Evolutionary conservation across 2,329 filamentous ascomycete species (phyloP), one percentile per base, ranked within the genome.

Genomic region (Claviceps pazoutovae): DNA sequence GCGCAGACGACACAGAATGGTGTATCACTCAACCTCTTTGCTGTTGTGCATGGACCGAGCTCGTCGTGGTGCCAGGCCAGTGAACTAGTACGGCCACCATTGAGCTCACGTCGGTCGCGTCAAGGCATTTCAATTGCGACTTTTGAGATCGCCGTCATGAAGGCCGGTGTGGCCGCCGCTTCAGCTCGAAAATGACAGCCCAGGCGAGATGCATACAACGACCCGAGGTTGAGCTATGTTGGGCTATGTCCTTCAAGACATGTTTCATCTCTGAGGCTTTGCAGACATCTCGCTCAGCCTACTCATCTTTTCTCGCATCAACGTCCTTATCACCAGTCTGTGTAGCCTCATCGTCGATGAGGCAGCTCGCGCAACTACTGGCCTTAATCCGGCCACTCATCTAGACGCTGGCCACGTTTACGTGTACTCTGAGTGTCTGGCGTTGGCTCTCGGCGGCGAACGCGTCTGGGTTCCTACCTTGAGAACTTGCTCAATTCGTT

Each of bases 21-120:
- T 21, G 63, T 61, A 2, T 62, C 69, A 6, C 66, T 76, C 48
- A 71, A 60, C 46, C 59, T 75, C 7, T 62, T 75, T 48, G 68
- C 71, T 30, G 64, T 73, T 46, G 61, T 74, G 48, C 75, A 75
- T 59, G 72, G 72, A 36, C 71, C 67, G 4, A 73, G 69, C n/a
- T 70, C 71, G 5, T 73, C 71, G 13, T 75, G 73, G 73, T 66
- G 64, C 50, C 68, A 68, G n/a, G 56, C 58, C 36, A 58, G 58
- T 43, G 57, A 61, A 30, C 7, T 7, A 6, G 49, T 59, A 59
- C 43, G 57, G 53, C 17, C 71, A 75, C 53, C 74, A 74, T 53
- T 71, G 70, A 0, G 68, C 70, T 53, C 61, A 72, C 53, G 71
- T 71, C 9, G 70, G 68, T 51, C 66, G 66, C 49, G 59, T 68